Percentiles rank a stretch among this genome's conserved stretches.
These are phyloP conservation scores for Eucalyptus pumila DNA, from an alignment of 345 rosid species.

Conservation along the genomic window DNA sequence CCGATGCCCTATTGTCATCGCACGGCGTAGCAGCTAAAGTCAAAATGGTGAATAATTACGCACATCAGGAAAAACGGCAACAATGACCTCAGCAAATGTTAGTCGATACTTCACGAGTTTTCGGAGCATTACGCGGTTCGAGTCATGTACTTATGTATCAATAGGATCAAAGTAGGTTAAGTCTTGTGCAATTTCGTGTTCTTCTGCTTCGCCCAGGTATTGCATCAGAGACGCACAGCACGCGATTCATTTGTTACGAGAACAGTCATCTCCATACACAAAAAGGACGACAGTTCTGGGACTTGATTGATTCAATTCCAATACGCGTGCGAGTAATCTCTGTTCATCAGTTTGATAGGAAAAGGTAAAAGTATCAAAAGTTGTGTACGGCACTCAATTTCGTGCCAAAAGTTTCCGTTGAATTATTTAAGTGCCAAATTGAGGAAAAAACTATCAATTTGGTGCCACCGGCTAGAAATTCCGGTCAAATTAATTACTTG, in stretches of 20 bases:
- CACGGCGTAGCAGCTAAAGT: too few species aligned
- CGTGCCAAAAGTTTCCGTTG: fast-evolving
- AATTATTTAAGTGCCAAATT: fast-evolving
- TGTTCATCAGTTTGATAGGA: not conserved
- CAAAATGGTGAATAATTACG: too few species aligned
- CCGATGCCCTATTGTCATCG: too few species aligned
- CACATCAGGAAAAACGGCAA: too few species aligned
- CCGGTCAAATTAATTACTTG: too few species aligned
- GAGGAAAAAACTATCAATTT: fast-evolving
- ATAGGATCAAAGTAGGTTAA: too few species aligned
- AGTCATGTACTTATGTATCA: too few species aligned
- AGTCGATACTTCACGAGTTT: too few species aligned
- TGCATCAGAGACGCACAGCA: not conserved
- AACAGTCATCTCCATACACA: not conserved
- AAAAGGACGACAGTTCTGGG: not conserved
- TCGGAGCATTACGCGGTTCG: not conserved
- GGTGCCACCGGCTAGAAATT: too few species aligned
- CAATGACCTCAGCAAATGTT: too few species aligned
- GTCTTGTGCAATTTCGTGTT: not conserved
- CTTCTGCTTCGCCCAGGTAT: not conserved
- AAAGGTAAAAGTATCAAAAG: fast-evolving
- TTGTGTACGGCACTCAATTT: fast-evolving
- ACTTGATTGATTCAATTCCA: not conserved
- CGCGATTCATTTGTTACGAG: not conserved
- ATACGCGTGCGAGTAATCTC: fast-evolving